Evolutionary conservation across 768 basidiomycete genomes (phyloP).

Genomic region (Naganishia vishniacii): DNA sequence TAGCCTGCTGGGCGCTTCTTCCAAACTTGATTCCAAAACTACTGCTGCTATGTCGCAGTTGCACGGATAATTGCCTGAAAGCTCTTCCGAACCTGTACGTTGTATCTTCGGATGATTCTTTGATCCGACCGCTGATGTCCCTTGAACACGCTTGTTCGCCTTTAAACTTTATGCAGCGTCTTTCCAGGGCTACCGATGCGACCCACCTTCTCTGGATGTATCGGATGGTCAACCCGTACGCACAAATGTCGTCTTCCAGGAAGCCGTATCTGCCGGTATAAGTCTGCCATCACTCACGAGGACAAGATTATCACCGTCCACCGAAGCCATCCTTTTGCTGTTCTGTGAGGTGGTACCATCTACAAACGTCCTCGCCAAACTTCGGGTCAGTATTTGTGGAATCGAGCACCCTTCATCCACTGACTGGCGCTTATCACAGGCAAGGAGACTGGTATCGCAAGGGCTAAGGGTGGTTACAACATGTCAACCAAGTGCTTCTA

Average conservation of each 20-base stretch:
- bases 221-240: conserved; percentile 81
- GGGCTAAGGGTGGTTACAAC: conserved; percentile 97
- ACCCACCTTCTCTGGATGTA: conserved; percentile 71
- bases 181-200: conserved; percentile 73
- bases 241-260: conserved; percentile 70
- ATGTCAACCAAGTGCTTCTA: conserved; percentile 97
- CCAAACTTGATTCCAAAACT: conserved; percentile 27
- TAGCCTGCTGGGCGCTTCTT: conserved; percentile 14
- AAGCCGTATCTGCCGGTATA: conserved; percentile 95
- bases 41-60: conserved; percentile 24
- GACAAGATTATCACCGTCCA: conserved; percentile 95
- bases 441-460: conserved; percentile 77
- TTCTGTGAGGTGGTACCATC: conserved; percentile 85
- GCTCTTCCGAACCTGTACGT: conserved; percentile 24
- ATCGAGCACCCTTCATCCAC: conserved; percentile 16
- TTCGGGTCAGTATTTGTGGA: conserved; percentile 53
- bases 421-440: conserved; percentile 47
- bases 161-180: conserved; percentile 85
- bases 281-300: conserved; percentile 71
- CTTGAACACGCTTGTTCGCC: conserved; percentile 54
- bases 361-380: conserved; percentile 86
- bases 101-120: not conserved
- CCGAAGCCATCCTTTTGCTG: conserved; percentile 95
- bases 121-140: not conserved
- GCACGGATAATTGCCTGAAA: conserved; percentile 23